Conservation (phyloP, 805 yeast genomes). For the Zygoascus ofunaensis region DNA sequence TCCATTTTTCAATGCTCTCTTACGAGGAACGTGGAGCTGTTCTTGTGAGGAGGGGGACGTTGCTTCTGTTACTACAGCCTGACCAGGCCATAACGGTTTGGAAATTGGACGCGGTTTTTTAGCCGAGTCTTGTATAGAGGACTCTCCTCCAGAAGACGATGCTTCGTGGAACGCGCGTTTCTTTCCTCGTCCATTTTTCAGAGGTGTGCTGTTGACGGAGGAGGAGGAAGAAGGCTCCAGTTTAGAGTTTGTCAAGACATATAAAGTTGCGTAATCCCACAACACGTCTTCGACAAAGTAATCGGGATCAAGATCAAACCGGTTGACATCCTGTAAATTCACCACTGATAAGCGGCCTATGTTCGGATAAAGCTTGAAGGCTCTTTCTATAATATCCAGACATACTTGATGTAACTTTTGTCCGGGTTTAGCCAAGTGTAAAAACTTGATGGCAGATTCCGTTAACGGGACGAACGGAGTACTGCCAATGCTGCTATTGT, state of each 20-base stretch:
- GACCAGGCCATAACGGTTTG: not conserved
- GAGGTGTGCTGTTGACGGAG: not conserved
- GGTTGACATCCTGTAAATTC: slow-evolving; percentile 56
- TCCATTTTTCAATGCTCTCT: not conserved
- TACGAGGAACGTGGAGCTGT: not conserved
- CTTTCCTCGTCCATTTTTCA: not conserved
- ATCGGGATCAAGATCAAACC: slow-evolving; percentile 76
- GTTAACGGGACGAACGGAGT: not conserved
- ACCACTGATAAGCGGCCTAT: slow-evolving; percentile 37
- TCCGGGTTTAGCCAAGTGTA: slow-evolving; percentile 49
- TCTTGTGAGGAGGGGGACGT: not conserved
- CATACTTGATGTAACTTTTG: slow-evolving; percentile 42
- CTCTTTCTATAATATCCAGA: slow-evolving; percentile 46
- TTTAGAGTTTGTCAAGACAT: not conserved
- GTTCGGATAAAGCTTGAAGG: slow-evolving; percentile 55
- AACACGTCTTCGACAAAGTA: slow-evolving; percentile 58
- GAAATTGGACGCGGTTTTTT: too few species aligned
- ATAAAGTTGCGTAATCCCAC: slow-evolving; percentile 37
- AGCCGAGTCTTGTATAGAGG: not conserved
- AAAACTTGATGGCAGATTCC: slow-evolving; percentile 38
- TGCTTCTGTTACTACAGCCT: too few species aligned
- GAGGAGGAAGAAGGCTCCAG: too few species aligned
- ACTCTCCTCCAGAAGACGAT: not conserved
- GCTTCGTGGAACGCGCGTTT: not conserved
- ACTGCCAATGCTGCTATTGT: too few species aligned